A percentile compares a stretch with the other conserved stretches of the same genome.
phyloP scores from a whole-genome alignment of 352 stramenopile species.

The Phytophthora sojae region DNA sequence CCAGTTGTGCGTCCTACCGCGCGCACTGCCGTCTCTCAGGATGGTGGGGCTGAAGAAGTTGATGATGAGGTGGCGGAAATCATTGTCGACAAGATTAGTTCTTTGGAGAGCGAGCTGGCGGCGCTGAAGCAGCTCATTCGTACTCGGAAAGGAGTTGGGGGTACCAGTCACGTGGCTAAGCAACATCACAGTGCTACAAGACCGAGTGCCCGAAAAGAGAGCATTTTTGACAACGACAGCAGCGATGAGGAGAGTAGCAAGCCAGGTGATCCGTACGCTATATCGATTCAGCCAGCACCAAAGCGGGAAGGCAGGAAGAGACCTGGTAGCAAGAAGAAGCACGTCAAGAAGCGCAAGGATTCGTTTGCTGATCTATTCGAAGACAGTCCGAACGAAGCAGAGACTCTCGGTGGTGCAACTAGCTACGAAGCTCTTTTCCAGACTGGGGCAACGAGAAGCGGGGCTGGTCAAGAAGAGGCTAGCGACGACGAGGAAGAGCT shows the following conservation, averaged over 20 bases:
- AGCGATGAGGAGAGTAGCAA: conserved; percentile 54
- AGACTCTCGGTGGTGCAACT: conserved; percentile 33
- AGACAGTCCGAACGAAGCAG: conserved; percentile 41
- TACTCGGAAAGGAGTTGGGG: conserved; percentile 46
- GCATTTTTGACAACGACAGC: conserved; percentile 76
- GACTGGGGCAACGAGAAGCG: conserved; percentile 14
- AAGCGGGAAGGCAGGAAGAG: conserved; percentile 21
- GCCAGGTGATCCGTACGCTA: conserved; percentile 16
- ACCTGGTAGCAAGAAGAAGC: conserved; percentile 35
- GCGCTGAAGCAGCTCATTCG: conserved; percentile 75
- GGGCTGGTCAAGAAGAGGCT: conserved; percentile 25
- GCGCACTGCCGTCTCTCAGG: neutral
- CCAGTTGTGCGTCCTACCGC: neutral
- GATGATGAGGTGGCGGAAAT: conserved; percentile 65
- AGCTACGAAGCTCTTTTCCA: conserved; percentile 73
- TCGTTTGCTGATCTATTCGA: conserved; percentile 85
- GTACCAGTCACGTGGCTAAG: conserved; percentile 2
- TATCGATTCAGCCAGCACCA: conserved; percentile 5
- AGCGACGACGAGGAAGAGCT: conserved; percentile 23
- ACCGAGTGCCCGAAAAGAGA: conserved; percentile 55
- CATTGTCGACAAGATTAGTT: conserved; percentile 86
- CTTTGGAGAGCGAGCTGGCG: conserved; percentile 68
- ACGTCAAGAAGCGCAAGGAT: conserved; percentile 51
- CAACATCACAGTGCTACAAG: conserved; percentile 15
- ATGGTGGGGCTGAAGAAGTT: conserved; percentile 20